phyloP scores from a whole-genome alignment of 169 alveolate genomes.

The Plasmodium berghei region DNA sequence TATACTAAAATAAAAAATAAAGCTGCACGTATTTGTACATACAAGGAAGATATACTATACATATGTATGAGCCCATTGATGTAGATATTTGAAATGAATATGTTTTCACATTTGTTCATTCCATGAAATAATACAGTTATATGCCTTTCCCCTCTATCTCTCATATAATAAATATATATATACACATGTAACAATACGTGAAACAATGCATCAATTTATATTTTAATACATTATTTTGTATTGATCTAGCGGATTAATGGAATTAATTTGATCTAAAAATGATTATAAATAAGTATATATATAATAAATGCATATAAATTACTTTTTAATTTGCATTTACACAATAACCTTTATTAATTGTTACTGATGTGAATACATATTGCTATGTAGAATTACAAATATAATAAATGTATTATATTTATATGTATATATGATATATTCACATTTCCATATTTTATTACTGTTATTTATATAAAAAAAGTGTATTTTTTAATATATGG shows the following conservation, averaged over 20 bases:
- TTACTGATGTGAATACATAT: too few relatives aligned
- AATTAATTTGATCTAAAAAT: constrained; percentile 13
- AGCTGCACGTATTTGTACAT: constrained; percentile 25
- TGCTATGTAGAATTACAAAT: constrained; percentile 8
- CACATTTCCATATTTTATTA: too few relatives aligned
- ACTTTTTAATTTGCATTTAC: neutral
- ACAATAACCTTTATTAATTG: too few relatives aligned
- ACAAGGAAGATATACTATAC: constrained; percentile 24
- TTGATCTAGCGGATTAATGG: constrained; percentile 38
- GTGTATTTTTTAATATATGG: too few relatives aligned
- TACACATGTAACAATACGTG: constrained; percentile 19
- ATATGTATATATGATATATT: neutral
- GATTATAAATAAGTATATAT: constrained; percentile 23
- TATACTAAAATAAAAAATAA: constrained; percentile 35
- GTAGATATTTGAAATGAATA: neutral
- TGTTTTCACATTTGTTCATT: neutral
- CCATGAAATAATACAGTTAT: neutral
- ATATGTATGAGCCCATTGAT: neutral
- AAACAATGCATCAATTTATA: constrained; percentile 26
- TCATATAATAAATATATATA: neutral
- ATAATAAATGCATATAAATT: neutral
- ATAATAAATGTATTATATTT: constrained; percentile 3
- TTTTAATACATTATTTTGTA: neutral
- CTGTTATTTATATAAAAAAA: too few relatives aligned
- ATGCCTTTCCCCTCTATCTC: constrained; percentile 1